Percentiles rank a stretch among this genome's conserved stretches.
Evolutionary conservation across 352 stramenopile genomes (phyloP).

Genomic region (Phytophthora ramorum): DNA sequence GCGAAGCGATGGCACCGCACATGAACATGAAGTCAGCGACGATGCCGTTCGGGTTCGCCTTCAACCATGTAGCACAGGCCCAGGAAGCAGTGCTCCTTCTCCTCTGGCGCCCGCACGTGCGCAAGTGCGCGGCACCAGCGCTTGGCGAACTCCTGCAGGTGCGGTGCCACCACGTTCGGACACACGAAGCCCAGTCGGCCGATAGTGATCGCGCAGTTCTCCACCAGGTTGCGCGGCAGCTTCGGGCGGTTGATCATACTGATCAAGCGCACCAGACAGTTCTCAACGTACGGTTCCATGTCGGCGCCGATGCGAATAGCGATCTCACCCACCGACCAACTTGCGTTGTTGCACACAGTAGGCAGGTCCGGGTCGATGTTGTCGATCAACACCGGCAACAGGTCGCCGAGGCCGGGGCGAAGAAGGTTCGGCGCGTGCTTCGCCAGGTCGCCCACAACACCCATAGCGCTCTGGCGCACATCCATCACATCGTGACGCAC

Average conservation of each 20-base stretch:
- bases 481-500: slow-evolving; percentile 89
- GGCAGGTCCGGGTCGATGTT: slow-evolving; percentile 90
- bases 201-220: slow-evolving; percentile 93
- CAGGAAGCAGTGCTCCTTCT: slow-evolving; percentile 92
- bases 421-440: slow-evolving; percentile 85
- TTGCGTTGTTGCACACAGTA: slow-evolving; percentile 94
- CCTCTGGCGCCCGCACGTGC: slow-evolving; percentile 81
- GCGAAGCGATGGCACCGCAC: slow-evolving; percentile 87
- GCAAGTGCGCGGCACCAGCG: slow-evolving; percentile 89
- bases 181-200: slow-evolving; percentile 89
- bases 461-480: slow-evolving; percentile 91
- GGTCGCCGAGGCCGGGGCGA: slow-evolving; percentile 70
- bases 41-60: slow-evolving; percentile 90
- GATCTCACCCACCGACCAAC: slow-evolving; percentile 92
- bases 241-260: slow-evolving; percentile 90
- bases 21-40: slow-evolving; percentile 92
- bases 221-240: slow-evolving; percentile 86
- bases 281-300: slow-evolving; percentile 86
- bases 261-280: slow-evolving; percentile 71
- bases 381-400: slow-evolving; percentile 86
- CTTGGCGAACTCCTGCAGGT: slow-evolving; percentile 89
- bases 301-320: slow-evolving; percentile 84
- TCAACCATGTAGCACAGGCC: slow-evolving; percentile 92
- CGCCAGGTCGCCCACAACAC: slow-evolving; percentile 88
- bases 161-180: slow-evolving; percentile 79